These are phyloP conservation scores for Quercus lobata DNA, from an alignment of 331 rosid genomes.

Conservation along the genomic window DNA sequence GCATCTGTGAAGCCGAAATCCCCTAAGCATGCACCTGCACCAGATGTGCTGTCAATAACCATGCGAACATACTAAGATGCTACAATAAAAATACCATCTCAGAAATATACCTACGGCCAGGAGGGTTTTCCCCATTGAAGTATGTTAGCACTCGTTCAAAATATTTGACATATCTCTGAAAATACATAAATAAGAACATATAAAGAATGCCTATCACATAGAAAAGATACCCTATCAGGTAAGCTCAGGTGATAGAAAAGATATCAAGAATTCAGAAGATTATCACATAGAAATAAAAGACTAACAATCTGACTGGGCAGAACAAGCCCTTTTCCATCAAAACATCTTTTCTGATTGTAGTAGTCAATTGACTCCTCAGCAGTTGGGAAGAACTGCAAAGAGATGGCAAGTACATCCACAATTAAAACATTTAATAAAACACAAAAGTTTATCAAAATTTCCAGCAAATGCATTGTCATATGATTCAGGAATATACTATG, in stretches of 20 bases:
- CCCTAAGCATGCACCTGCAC: conserved; percentile 95
- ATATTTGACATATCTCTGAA: conserved; percentile 90
- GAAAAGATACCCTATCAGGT: neutral
- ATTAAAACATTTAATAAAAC: conserved; percentile 1
- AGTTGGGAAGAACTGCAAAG: conserved; percentile 88
- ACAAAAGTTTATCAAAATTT: conserved; percentile 6
- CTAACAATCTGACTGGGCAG: conserved; percentile 99
- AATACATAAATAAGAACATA: conserved; percentile 13
- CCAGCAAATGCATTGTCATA: conserved; percentile 5
- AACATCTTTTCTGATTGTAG: conserved; percentile 95
- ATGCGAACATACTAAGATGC: conserved; percentile 4
- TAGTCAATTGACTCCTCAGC: conserved; percentile 97
- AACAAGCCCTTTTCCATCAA: conserved; percentile 92
- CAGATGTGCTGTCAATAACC: conserved; percentile 19
- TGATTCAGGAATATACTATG: conserved; percentile 5
- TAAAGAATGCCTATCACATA: neutral
- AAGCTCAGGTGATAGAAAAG: neutral
- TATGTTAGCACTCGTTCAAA: conserved; percentile 83
- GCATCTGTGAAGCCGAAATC: conserved; percentile 96
- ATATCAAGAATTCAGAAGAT: conserved; percentile 14
- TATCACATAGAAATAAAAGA: conserved; percentile 22
- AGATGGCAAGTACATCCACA: conserved; percentile 10
- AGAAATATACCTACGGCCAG: conserved; percentile 77
- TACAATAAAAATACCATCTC: conserved; percentile 1
- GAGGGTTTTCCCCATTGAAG: conserved; percentile 90